Conservation (phyloP, 1,284 basidiomycete genomes). For the Ustilago tritici region DNA sequence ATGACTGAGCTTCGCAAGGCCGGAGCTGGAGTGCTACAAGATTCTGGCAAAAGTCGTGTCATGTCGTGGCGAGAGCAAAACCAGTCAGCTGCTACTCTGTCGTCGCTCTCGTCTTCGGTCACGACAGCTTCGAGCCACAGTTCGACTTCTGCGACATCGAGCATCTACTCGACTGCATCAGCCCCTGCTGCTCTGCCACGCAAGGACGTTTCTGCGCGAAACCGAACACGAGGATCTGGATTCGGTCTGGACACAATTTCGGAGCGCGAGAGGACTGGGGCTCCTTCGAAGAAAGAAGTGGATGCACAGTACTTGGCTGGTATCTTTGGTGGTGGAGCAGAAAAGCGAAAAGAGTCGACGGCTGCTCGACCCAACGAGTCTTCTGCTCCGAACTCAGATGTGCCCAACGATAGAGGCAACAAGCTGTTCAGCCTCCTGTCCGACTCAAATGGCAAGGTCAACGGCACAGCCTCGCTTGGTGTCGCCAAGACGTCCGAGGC, state of each 20-base stretch:
- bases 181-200: conserved; percentile 53
- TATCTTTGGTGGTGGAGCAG: conserved; percentile 54
- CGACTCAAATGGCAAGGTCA: conserved; percentile 14
- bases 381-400: neutral
- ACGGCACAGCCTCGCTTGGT: neutral
- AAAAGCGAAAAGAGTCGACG: conserved; percentile 23
- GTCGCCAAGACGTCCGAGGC: neutral
- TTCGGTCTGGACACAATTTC: conserved; percentile 55
- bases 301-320: conserved; percentile 57
- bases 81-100: conserved; percentile 43
- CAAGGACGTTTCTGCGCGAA: conserved; percentile 40
- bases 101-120: conserved; percentile 38
- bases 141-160: conserved; percentile 47
- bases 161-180: conserved; percentile 58
- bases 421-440: conserved; percentile 23
- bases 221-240: conserved; percentile 29
- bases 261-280: conserved; percentile 40
- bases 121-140: conserved; percentile 39
- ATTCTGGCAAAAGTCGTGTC: conserved; percentile 43
- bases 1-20: conserved; percentile 51
- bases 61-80: conserved; percentile 59
- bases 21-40: conserved; percentile 20
- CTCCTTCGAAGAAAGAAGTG: conserved; percentile 38
- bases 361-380: conserved; percentile 9
- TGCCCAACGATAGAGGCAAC: conserved; percentile 21